Evolutionary conservation across 306 rosid species (phyloP).

Genomic region (Cucurbita maxima): DNA sequence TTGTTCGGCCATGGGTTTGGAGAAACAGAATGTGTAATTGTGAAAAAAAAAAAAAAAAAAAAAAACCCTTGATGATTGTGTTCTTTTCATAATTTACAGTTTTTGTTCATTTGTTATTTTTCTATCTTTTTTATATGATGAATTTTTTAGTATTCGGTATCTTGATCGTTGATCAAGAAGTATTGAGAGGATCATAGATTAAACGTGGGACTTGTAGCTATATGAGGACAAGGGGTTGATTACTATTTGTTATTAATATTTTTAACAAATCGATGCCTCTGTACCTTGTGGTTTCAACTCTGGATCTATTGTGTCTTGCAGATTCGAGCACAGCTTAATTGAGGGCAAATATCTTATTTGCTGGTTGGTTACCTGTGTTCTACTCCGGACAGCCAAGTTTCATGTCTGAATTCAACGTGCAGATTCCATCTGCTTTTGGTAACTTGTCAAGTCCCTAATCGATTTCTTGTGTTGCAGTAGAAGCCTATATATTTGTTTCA

Average conservation of each 20-base stretch:
- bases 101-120: background rate
- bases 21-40: background rate
- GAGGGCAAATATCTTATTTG: background rate
- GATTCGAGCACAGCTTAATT: slow-evolving; percentile 2
- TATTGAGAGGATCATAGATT: background rate
- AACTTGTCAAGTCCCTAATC: background rate
- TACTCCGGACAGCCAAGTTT: slow-evolving; percentile 25
- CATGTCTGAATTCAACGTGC: slow-evolving; percentile 36
- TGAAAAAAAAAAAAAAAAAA: background rate
- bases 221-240: background rate
- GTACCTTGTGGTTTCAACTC: background rate
- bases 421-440: slow-evolving; percentile 37
- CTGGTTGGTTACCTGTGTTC: slow-evolving; percentile 21
- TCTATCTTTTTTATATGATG: background rate
- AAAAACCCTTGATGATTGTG: too few species aligned
- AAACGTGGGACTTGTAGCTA: background rate
- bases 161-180: background rate
- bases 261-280: background rate
- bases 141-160: background rate
- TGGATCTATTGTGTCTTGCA: background rate
- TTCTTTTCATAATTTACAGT: background rate
- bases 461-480: background rate
- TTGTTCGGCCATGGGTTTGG: too few species aligned
- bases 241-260: too few species aligned
- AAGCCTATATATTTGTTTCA: background rate